phyloP scores from a whole-genome alignment of 2,329 filamentous ascomycete genomes.

The Phialocephala subalpina region DNA sequence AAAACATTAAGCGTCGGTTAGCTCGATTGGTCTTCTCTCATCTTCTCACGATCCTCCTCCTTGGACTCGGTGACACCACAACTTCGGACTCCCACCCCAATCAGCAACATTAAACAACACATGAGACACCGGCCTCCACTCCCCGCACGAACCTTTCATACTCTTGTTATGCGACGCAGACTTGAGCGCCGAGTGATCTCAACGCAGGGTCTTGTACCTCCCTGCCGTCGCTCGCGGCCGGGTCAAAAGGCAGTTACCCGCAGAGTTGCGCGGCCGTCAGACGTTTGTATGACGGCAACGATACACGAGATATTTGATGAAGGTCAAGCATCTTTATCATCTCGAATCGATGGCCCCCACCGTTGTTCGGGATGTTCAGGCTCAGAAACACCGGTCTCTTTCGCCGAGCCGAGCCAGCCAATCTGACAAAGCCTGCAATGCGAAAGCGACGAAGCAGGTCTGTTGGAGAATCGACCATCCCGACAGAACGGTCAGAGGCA shows the following conservation, averaged over 20 bases:
- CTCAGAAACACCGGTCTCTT: neutral
- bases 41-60: no score
- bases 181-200: neutral
- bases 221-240: neutral
- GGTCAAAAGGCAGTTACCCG: constrained; percentile 4
- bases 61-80: no score
- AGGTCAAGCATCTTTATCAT: constrained; percentile 1
- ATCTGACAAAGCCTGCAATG: neutral
- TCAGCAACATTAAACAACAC: neutral
- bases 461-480: neutral
- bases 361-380: neutral
- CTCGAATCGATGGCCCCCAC: neutral
- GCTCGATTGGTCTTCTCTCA: neutral
- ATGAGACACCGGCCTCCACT: neutral
- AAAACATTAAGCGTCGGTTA: no score
- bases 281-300: neutral
- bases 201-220: neutral
- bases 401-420: neutral
- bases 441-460: neutral
- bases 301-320: neutral
- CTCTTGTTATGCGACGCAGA: neutral
- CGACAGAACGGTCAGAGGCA: neutral
- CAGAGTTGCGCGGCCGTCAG: neutral
- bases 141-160: neutral
- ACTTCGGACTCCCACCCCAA: neutral